Conservation (phyloP, 169 alveolate species). For the Prorocentrum cordatum region DNA sequence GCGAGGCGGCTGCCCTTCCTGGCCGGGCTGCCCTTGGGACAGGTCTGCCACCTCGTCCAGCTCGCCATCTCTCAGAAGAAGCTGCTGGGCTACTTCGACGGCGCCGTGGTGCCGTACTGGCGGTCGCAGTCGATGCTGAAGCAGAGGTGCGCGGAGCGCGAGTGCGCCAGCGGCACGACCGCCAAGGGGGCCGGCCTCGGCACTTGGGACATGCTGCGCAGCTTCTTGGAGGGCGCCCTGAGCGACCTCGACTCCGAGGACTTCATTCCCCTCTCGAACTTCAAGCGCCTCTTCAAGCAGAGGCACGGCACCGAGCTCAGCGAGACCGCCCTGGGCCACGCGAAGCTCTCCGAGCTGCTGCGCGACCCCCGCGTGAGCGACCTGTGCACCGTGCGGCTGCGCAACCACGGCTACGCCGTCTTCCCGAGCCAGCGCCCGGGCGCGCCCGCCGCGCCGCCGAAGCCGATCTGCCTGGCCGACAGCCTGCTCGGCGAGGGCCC, state of each 20-base stretch:
- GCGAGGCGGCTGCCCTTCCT: no score
- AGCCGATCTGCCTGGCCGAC: no score
- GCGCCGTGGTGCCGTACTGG: conserved; percentile 57
- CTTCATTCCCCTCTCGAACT: conserved; percentile 20
- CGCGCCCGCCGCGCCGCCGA: no score
- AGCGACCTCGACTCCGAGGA: background rate
- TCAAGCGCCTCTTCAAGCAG: conserved; percentile 61
- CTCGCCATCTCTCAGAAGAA: conserved; percentile 57
- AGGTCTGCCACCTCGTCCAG: conserved; percentile 62
- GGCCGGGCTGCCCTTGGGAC: no score
- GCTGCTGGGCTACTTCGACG: conserved; percentile 57
- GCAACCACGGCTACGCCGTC: conserved; percentile 20
- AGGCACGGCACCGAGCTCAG: conserved; percentile 26
- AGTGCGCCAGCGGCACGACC: no score
- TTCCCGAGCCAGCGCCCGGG: no score
- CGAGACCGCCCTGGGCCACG: conserved; percentile 54
- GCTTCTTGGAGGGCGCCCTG: no score
- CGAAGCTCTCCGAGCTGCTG: conserved; percentile 59
- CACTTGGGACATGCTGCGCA: no score
- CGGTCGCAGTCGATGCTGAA: conserved; percentile 48
- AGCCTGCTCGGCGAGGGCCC: no score
- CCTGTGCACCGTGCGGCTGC: conserved; percentile 19
- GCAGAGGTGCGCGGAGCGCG: no score
- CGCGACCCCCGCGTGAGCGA: conserved; percentile 7
- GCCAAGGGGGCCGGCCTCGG: no score